Evolutionary conservation across 495 filamentous ascomycete genomes (phyloP).

Genomic region (Aspergillus mulundensis): DNA sequence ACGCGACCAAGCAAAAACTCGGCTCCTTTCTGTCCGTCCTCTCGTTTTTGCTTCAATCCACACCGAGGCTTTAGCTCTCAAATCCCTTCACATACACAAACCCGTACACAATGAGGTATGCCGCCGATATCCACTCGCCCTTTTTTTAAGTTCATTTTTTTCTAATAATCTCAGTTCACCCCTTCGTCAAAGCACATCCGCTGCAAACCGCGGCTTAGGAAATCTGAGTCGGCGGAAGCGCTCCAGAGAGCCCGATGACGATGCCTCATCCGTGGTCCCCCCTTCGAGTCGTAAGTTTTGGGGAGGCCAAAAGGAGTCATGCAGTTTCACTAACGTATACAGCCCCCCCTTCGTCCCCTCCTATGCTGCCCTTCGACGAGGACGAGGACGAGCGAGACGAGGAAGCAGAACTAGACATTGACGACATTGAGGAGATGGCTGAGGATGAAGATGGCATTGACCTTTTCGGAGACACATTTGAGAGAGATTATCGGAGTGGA

Average conservation of each 20-base stretch:
- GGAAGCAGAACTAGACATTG: constrained; percentile 76
- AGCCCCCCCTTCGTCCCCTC: constrained; percentile 41
- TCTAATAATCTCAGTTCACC: constrained; percentile 58
- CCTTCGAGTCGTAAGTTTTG: constrained; percentile 64
- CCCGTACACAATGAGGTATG: constrained; percentile 40
- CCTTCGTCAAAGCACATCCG: constrained; percentile 75
- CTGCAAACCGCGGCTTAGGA: constrained; percentile 74
- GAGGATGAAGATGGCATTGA: constrained; percentile 94
- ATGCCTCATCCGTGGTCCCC: constrained; percentile 64
- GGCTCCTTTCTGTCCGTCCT: constrained; percentile 12
- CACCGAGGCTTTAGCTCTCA: constrained; percentile 2
- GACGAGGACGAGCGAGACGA: constrained; percentile 73
- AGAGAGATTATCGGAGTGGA: constrained; percentile 70
- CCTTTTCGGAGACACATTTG: constrained; percentile 86
- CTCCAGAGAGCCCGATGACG: constrained; percentile 73
- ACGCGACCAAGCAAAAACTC: constrained; percentile 29
- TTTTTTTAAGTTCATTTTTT: not conserved
- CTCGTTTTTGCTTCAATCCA: constrained; percentile 7
- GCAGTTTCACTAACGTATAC: constrained; percentile 19
- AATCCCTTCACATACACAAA: not conserved
- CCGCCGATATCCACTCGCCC: not conserved
- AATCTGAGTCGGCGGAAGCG: constrained; percentile 69
- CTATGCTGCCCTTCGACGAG: constrained; percentile 57
- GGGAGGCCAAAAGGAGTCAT: constrained; percentile 11
- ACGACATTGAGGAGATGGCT: constrained; percentile 93